A percentile compares a stretch with the other conserved stretches of the same genome.
Conservation (phyloP, 306 rosid genomes). For the Cicer judaicum region DNA sequence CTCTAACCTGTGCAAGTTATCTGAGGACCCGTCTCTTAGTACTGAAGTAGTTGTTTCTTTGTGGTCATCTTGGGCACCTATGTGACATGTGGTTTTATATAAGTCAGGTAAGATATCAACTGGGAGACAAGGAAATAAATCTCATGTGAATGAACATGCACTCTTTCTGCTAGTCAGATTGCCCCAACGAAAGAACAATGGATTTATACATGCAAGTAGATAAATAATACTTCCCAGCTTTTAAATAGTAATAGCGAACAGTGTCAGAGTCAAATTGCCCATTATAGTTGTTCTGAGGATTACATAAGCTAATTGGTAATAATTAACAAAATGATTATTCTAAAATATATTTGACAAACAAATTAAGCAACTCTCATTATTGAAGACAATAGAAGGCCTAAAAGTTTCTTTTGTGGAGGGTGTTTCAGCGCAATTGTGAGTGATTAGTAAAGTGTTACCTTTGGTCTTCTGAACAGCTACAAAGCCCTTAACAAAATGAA, state of each 20-base stretch:
- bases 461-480: conserved; percentile 51
- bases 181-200: conserved; percentile 26
- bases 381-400: conserved; percentile 17
- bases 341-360: conserved; percentile 14
- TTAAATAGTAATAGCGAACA: conserved; percentile 16
- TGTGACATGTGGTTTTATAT: conserved; percentile 39
- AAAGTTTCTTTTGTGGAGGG: not conserved
- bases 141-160: conserved; percentile 21
- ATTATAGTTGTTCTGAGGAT: conserved; percentile 23
- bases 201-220: conserved; percentile 10
- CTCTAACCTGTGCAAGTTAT: conserved; percentile 61
- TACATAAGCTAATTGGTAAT: conserved; percentile 13
- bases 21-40: conserved; percentile 43
- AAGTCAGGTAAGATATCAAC: conserved; percentile 34
- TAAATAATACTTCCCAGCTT: conserved; percentile 29
- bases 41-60: conserved; percentile 48
- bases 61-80: conserved; percentile 56
- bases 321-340: conserved; percentile 30
- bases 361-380: conserved; percentile 12
- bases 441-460: conserved; percentile 47
- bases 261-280: conserved; percentile 16
- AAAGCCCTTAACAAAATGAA: conserved; percentile 51
- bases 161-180: conserved; percentile 17
- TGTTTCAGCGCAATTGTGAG: not conserved
- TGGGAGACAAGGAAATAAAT: conserved; percentile 26